phyloP scores from a whole-genome alignment of 306 rosid genomes.

The Mimosa bimucronata region DNA sequence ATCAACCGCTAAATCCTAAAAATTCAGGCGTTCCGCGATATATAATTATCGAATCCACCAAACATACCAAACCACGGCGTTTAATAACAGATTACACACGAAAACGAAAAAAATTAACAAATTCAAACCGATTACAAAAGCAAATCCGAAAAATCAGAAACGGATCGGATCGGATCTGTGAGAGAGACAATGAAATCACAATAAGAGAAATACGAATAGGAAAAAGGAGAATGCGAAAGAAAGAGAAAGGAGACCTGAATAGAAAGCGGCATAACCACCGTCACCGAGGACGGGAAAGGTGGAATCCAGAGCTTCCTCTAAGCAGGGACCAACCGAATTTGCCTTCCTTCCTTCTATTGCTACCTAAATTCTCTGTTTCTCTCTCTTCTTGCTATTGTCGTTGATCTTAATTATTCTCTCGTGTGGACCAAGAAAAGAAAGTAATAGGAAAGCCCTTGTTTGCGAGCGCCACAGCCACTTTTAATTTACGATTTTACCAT shows the following conservation, averaged over 20 bases:
- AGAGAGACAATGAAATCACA: neutral
- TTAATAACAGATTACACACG: neutral
- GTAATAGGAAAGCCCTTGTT: neutral
- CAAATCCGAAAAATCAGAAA: neutral
- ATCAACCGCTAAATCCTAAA: constrained; percentile 6
- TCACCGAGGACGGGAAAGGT: constrained; percentile 64
- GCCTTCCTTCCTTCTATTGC: neutral
- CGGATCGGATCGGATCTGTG: constrained; percentile 22
- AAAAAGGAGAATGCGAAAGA: neutral
- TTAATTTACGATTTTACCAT: neutral
- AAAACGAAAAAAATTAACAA: neutral
- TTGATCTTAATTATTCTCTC: neutral
- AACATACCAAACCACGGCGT: neutral
- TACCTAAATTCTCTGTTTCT: neutral
- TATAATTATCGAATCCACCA: neutral
- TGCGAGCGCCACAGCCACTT: neutral
- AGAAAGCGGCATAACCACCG: constrained; percentile 71
- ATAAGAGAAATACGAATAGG: neutral
- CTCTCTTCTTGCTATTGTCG: neutral
- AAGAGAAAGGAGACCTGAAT: constrained; percentile 43
- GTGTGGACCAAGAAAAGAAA: constrained; percentile 23
- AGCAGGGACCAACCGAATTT: constrained; percentile 18
- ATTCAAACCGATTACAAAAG: neutral
- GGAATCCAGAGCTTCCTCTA: constrained; percentile 68
- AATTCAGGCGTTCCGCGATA: constrained; percentile 2